Base-by-base conservation (phyloP, 371 early-diverging fungal species). In the Apophysomyces sp. region DNA sequence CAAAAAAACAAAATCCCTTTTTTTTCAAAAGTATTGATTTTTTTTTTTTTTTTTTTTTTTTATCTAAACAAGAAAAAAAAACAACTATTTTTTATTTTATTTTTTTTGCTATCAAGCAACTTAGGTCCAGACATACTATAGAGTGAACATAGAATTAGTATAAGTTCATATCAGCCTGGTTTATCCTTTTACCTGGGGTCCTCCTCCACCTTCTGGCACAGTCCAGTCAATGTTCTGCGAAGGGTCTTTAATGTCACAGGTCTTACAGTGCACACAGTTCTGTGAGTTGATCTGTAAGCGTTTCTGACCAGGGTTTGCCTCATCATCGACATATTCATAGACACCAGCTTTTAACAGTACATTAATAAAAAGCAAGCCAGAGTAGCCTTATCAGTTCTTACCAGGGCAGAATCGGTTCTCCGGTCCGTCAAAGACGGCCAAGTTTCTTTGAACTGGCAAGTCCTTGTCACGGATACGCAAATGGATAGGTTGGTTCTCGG, bases 201-300 rank as follows among this genome's bases (percentile, higher is more conserved):
- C 97, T 63, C 92, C 94, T 32, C 94, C 94, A 62, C 97, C 97
- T 74, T 98, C 96, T n/a, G 98, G 98, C 12, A 95, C 96, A n/a
- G 91, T 91, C 98, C 98, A 97, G 76, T 97, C 92, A 79, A 98
- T 97, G 77, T 98, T 98, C 77, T 99, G 99, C 40, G 92, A 89
- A 21, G 98, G 98, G 76, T 98, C 98, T 77, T 99, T 99, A 77
- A 99, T 99, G 73, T 99, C 98, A 72, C 99, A 99, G 0, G 99
- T 99, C 86, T 99, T 99, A 86, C 99, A 99, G 75, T 99, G 99
- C 58, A 99, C 92, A 78, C 99, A 99, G 81, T 99, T 99, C 71
- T 93, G 93, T 31, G 94, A 89, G 78, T 99, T 98, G 78, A 98
- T 97, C 80, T 98, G 97, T 70, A 98, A 89, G n/a, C 96, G 84